Evolutionary conservation across 2,329 filamentous ascomycete species (phyloP).

Genomic region (Aureobasidium melanogenum): DNA sequence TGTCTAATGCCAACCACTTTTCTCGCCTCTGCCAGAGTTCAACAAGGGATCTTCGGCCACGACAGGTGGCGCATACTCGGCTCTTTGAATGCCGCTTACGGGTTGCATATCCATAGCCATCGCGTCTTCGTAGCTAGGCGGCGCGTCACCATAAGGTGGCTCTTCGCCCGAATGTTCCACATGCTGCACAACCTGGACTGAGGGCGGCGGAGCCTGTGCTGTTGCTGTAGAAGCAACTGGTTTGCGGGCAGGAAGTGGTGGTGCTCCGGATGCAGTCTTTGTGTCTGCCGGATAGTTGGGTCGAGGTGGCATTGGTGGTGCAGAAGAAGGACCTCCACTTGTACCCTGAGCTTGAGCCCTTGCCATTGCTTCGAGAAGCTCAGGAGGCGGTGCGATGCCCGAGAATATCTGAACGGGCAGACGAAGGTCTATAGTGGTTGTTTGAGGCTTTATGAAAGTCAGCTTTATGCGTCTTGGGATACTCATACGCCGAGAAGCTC

Average conservation of each 20-base stretch:
- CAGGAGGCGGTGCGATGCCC: slow-evolving; percentile 71
- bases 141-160: slow-evolving; percentile 59
- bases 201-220: neutral
- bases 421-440: slow-evolving; percentile 67
- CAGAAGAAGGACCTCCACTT: slow-evolving; percentile 21
- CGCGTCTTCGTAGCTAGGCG: slow-evolving; percentile 89
- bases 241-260: slow-evolving; percentile 2
- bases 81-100: slow-evolving; percentile 59
- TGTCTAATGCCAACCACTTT: slow-evolving; percentile 20
- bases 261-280: neutral
- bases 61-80: slow-evolving; percentile 45
- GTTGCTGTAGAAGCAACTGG: neutral
- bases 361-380: slow-evolving; percentile 60
- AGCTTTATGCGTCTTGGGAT: neutral
- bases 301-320: slow-evolving; percentile 2
- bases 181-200: neutral
- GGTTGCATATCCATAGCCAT: slow-evolving; percentile 71
- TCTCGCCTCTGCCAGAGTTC: slow-evolving; percentile 21
- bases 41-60: slow-evolving; percentile 22
- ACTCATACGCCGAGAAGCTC: neutral
- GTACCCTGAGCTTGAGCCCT: slow-evolving; percentile 14
- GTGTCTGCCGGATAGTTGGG: neutral
- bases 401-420: slow-evolving; percentile 78
- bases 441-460: slow-evolving; percentile 39
- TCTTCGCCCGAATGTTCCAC: slow-evolving; percentile 5